A percentile compares a stretch with the other conserved stretches of the same genome.
Evolutionary conservation across 495 filamentous ascomycete species (phyloP).

Genomic region (Hyaloscypha finlandica): DNA sequence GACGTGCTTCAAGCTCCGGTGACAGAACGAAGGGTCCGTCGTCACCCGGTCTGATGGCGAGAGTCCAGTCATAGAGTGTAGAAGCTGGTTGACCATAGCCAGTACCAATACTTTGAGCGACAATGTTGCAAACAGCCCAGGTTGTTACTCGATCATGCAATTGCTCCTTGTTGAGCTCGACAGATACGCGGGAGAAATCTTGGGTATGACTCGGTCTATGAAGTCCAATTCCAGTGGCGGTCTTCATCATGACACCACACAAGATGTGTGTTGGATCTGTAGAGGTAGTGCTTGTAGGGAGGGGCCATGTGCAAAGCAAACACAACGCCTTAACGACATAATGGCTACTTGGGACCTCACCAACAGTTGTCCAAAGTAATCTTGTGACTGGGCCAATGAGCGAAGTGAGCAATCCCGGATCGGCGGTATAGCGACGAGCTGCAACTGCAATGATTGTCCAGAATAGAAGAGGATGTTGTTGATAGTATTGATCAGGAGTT

Average conservation of each 20-base stretch:
- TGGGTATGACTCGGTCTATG: conserved; percentile 88
- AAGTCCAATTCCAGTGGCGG: conserved; percentile 86
- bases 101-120: conserved; percentile 87
- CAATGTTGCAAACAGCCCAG: conserved; percentile 91
- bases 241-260: conserved; percentile 88
- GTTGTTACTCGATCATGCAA: conserved; percentile 83
- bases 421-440: conserved; percentile 68
- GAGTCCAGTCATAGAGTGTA: conserved; percentile 86
- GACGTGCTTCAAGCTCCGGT: conserved; percentile 62
- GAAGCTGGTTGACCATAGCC: conserved; percentile 89
- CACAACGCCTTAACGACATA: conserved; percentile 91
- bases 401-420: conserved; percentile 65
- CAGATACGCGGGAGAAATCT: conserved; percentile 81
- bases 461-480: conserved; percentile 74
- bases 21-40: conserved; percentile 68
- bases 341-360: conserved; percentile 81
- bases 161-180: conserved; percentile 83
- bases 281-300: conserved; percentile 83
- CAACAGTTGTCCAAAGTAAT: conserved; percentile 79
- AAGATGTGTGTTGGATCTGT: conserved; percentile 89
- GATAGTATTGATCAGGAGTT: conserved; percentile 73
- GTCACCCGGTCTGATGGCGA: conserved; percentile 62
- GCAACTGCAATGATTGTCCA: conserved; percentile 87
- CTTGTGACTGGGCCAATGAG: conserved; percentile 72
- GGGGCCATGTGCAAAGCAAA: conserved; percentile 87